Evolutionary conservation across 2,329 filamentous ascomycete genomes (phyloP).

Genomic region (Coniochaeta prunicola): DNA sequence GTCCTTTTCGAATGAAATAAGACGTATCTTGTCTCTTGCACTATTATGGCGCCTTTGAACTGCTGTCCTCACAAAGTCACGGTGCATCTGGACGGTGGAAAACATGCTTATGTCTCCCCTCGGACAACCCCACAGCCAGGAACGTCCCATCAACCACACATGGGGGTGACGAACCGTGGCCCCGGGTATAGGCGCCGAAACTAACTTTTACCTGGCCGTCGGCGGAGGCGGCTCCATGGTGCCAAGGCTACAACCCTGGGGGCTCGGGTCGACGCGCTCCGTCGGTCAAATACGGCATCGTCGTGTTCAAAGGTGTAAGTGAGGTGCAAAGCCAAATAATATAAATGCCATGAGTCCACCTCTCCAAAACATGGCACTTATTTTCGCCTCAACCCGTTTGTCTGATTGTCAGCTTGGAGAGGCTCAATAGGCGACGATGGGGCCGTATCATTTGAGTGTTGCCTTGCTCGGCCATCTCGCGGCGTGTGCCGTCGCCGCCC

Average conservation of each 20-base stretch:
- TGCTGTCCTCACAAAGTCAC: background rate
- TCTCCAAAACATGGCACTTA: background rate
- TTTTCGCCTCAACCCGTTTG: no score
- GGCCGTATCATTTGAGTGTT: background rate
- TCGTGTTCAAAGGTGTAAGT: background rate
- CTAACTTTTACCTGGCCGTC: background rate
- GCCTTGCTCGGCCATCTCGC: conserved; percentile 2
- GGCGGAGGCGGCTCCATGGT: background rate
- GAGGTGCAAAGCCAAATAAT: background rate
- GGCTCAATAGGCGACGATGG: conserved; percentile 3
- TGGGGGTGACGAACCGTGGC: background rate
- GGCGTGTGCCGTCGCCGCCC: background rate
- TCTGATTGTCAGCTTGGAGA: background rate
- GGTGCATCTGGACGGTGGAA: background rate
- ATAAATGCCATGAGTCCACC: background rate
- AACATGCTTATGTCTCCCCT: background rate
- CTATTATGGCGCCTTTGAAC: background rate
- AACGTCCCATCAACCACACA: background rate
- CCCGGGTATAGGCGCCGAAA: background rate
- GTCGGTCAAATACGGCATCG: background rate
- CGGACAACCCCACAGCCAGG: background rate
- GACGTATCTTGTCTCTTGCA: background rate
- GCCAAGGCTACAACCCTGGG: conserved; percentile 3
- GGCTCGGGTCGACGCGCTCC: conserved; percentile 3
- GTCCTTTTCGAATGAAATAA: background rate